These are phyloP conservation scores for Pichia sp. DNA, from an alignment of 1,139 yeast genomes.

Conservation along the genomic window DNA sequence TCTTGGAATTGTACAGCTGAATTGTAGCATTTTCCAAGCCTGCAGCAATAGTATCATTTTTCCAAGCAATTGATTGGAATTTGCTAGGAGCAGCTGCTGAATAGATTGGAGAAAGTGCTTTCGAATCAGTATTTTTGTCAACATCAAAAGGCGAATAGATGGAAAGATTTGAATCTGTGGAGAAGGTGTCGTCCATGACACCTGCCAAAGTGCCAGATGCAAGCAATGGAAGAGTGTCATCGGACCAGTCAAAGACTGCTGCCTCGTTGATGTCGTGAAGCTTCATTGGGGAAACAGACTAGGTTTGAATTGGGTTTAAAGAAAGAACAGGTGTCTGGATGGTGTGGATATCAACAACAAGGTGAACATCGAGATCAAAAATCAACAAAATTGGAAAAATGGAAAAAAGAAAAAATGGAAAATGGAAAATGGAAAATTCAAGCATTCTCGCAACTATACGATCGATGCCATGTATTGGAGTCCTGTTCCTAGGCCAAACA, in stretches of 20 bases:
- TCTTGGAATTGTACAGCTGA: constrained; percentile 67
- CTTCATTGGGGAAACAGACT: constrained; percentile 47
- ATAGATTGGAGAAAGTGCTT: constrained; percentile 39
- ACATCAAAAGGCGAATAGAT: constrained; percentile 67
- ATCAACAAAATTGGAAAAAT: not conserved
- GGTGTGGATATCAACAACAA: not conserved
- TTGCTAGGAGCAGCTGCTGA: constrained; percentile 48
- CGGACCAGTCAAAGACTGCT: constrained; percentile 94
- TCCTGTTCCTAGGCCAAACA: no score
- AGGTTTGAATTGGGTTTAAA: no score
- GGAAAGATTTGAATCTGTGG: constrained; percentile 69
- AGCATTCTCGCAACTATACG: no score
- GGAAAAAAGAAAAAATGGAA: not conserved
- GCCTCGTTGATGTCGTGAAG: constrained; percentile 78
- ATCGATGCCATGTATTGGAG: no score
- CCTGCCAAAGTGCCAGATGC: constrained; percentile 95
- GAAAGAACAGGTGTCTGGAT: not conserved
- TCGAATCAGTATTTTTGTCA: constrained; percentile 33
- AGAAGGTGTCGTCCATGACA: constrained; percentile 83
- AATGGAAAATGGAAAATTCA: not conserved
- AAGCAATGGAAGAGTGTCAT: constrained; percentile 61
- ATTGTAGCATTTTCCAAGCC: constrained; percentile 81
- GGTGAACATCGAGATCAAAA: not conserved
- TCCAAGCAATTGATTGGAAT: constrained; percentile 86
- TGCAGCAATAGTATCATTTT: constrained; percentile 67